Evolutionary conservation across 148 eudicot species (phyloP), one percentile per base, ranked within the genome.

Genomic region (Camellia lanceoleosa): DNA sequence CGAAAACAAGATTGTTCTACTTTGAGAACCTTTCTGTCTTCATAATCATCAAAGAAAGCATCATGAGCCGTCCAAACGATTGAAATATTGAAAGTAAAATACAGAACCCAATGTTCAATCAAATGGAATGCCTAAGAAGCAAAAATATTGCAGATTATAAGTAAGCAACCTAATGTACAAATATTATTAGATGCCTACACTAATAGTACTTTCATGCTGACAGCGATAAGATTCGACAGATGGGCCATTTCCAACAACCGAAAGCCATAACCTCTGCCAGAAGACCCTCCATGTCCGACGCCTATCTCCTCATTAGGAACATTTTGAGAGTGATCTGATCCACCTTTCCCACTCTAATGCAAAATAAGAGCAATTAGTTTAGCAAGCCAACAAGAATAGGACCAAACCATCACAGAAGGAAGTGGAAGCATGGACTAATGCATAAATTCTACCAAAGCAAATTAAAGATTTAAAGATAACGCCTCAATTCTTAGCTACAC

Each of bases 201-300:
- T 73, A 77, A 96, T 97, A 80, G 92, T 84, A 56, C 93, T 96
- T 83, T 96, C 99, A 85, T 96, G 97, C 49, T 69, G 83, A 49
- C 86, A 89, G 30, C 98, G 88, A 82, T 92, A 96, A 66, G 91
- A 82, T 64, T 93, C 98, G 7, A 92, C 84, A 63, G 99, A 96
- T 79, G 87, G 56, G 71, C 85, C 86, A 85, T 82, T 82, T 67
- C 84, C 91, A 54, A 76, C 77, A 81, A 78, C 82, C 73, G 83
- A 59, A 18, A 87, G 59, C 63, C 87, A 75, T 74, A 78, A 9
- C 71, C 86, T 59, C 70, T 77, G 78, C 78, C 78, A 62, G 85
- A 79, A 74, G 73, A 51, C 10, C 72, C 73, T 41, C 77, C 38
- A 30, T 30, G 38, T 30, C 38, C 38, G 1, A 30, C 1, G 38